Evolutionary conservation across 768 basidiomycete genomes (phyloP).

Genomic region (Psilocybe azurescens): DNA sequence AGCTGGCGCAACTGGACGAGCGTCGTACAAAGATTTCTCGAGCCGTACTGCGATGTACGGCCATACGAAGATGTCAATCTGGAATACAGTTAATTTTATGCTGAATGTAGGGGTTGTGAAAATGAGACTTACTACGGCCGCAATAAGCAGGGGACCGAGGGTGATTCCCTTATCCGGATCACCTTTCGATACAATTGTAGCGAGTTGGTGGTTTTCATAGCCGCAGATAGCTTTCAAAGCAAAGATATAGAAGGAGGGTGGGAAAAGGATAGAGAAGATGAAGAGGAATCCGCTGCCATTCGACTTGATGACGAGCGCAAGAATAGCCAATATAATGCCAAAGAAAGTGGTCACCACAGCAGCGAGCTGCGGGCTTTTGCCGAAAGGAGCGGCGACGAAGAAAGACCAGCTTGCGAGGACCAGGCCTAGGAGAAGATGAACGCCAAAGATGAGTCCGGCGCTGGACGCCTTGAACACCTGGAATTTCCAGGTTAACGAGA

Average conservation of each 20-base stretch:
- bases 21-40: slow-evolving; percentile 68
- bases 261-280: slow-evolving; percentile 74
- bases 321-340: slow-evolving; percentile 68
- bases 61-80: slow-evolving; percentile 80
- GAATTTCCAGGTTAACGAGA: slow-evolving; percentile 69
- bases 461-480: slow-evolving; percentile 68
- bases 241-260: slow-evolving; percentile 79
- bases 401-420: slow-evolving; percentile 78
- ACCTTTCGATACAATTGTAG: slow-evolving; percentile 56
- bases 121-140: slow-evolving; percentile 58
- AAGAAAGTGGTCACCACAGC: slow-evolving; percentile 72
- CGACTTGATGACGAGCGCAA: slow-evolving; percentile 60
- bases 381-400: slow-evolving; percentile 72
- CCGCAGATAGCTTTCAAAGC: slow-evolving; percentile 70
- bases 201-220: slow-evolving; percentile 62
- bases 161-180: slow-evolving; percentile 66
- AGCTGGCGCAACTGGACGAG: slow-evolving; percentile 26
- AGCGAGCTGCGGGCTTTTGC: slow-evolving; percentile 74
- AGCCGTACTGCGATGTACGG: slow-evolving; percentile 66
- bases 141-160: slow-evolving; percentile 65
- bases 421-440: slow-evolving; percentile 73
- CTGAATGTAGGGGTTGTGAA: background rate
- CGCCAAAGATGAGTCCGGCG: slow-evolving; percentile 61
- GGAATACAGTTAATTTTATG: background rate
- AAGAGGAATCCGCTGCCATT: slow-evolving; percentile 55